Evolutionary conservation across 1,284 basidiomycete species (phyloP).

Genomic region (Violaceomyces palustris): DNA sequence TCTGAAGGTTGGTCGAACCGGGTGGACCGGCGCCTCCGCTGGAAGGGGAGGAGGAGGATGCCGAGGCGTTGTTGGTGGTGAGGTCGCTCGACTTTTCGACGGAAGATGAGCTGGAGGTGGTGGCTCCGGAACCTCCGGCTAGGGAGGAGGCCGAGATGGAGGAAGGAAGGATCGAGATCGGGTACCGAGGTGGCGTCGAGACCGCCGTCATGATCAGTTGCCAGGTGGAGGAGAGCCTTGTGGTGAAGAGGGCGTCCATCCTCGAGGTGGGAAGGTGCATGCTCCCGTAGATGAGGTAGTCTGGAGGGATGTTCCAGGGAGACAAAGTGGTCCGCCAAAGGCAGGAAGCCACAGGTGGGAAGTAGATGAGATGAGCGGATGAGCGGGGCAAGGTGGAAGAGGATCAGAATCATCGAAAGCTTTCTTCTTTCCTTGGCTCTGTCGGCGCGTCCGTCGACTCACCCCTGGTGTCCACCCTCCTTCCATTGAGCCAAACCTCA

Average conservation of each 20-base stretch:
- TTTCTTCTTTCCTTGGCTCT: no score
- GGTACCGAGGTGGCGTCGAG: slow-evolving; percentile 42
- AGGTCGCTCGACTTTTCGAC: no score
- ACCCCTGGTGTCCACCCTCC: slow-evolving; percentile 65
- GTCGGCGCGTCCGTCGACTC: no score
- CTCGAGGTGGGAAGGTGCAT: slow-evolving; percentile 82
- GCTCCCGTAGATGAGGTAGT: slow-evolving; percentile 86
- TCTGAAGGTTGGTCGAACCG: slow-evolving; percentile 60
- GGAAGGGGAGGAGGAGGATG: slow-evolving; percentile 3
- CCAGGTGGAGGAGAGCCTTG: slow-evolving; percentile 60
- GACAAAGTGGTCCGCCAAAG: no score
- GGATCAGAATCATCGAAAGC: no score
- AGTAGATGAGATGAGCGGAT: no score
- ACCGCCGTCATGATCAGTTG: slow-evolving; percentile 52
- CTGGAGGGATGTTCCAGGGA: slow-evolving; percentile 57
- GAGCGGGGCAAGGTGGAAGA: no score
- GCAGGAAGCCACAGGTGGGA: no score
- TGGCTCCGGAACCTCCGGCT: neutral
- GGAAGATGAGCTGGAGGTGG: neutral
- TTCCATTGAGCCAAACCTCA: slow-evolving; percentile 73
- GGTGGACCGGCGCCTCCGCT: slow-evolving; percentile 18
- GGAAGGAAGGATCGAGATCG: slow-evolving; percentile 56
- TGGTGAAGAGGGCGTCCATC: slow-evolving; percentile 82
- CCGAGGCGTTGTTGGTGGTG: no score
- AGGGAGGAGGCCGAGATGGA: neutral